phyloP scores from a whole-genome alignment of 495 filamentous ascomycete species.

The Mytilinidion resinicola region DNA sequence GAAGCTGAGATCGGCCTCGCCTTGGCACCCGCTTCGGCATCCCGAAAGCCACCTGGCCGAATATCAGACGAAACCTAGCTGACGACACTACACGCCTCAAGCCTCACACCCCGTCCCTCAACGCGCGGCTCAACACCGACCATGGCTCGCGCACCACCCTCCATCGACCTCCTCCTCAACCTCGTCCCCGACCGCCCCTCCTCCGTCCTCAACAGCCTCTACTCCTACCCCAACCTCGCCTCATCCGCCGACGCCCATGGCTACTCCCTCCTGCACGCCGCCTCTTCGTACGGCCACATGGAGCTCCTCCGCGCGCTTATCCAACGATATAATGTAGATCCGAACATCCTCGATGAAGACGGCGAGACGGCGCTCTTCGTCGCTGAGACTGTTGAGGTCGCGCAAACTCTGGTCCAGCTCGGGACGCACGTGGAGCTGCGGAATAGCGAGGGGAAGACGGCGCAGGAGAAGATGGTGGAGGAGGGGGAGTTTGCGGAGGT shows the following conservation, averaged over 20 bases:
- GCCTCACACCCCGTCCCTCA: neutral
- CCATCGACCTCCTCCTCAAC: slow-evolving; percentile 36
- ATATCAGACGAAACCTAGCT: too few relatives aligned
- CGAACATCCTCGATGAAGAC: slow-evolving; percentile 80
- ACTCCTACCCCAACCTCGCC: slow-evolving; percentile 32
- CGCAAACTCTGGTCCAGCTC: slow-evolving; percentile 70
- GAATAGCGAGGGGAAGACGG: slow-evolving; percentile 36
- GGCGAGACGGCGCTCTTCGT: slow-evolving; percentile 87
- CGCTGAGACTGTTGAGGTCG: slow-evolving; percentile 68
- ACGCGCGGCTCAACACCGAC: neutral
- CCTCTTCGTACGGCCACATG: slow-evolving; percentile 81
- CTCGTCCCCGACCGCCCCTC: slow-evolving; percentile 34
- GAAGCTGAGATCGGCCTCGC: too few relatives aligned
- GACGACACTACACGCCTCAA: too few relatives aligned
- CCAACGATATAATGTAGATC: slow-evolving; percentile 66
- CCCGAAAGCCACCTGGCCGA: too few relatives aligned
- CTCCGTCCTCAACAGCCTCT: slow-evolving; percentile 30
- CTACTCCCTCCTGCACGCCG: slow-evolving; percentile 89
- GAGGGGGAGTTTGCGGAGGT: slow-evolving; percentile 38
- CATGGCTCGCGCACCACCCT: slow-evolving; percentile 11
- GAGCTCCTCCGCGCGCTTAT: slow-evolving; percentile 72
- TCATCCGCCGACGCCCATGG: slow-evolving; percentile 32
- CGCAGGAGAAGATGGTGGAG: slow-evolving; percentile 40
- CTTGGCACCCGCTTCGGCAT: too few relatives aligned
- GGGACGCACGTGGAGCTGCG: slow-evolving; percentile 49